Evolutionary conservation across 2,329 filamentous ascomycete genomes (phyloP).

Genomic region (Talaromyces atroroseus): DNA sequence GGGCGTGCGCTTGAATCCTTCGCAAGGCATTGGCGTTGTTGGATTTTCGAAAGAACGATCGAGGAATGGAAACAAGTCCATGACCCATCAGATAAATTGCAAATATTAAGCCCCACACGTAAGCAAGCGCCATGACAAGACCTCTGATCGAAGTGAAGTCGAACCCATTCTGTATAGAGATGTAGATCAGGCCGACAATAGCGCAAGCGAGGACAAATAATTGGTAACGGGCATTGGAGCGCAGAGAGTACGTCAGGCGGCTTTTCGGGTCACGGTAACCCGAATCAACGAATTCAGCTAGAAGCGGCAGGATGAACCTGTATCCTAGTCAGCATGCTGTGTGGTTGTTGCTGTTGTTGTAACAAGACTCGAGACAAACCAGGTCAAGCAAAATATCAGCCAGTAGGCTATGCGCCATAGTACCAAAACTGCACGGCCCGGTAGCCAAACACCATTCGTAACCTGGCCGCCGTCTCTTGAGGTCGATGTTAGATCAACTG

Average conservation of each 20-base stretch:
- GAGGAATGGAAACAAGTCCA: constrained; percentile 84
- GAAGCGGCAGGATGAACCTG: constrained; percentile 83
- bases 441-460: constrained; percentile 80
- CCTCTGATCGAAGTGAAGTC: constrained; percentile 69
- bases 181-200: constrained; percentile 70
- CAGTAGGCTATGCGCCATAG: constrained; percentile 96
- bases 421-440: constrained; percentile 69
- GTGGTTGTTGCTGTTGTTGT: background rate
- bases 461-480: constrained; percentile 63
- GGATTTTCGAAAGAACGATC: constrained; percentile 72
- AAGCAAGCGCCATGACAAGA: constrained; percentile 86
- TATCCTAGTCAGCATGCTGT: background rate
- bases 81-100: constrained; percentile 98
- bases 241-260: constrained; percentile 76
- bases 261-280: constrained; percentile 83
- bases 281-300: constrained; percentile 91
- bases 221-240: constrained; percentile 84
- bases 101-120: constrained; percentile 84
- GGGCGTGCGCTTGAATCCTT: constrained; percentile 71
- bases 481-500: constrained; percentile 89
- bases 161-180: constrained; percentile 72
- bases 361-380: constrained; percentile 49
- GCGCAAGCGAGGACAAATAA: constrained; percentile 68
- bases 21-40: constrained; percentile 69
- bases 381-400: constrained; percentile 92